Conservation (phyloP, 1,284 basidiomycete species). For the Tilletiopsis washingtonensis region DNA sequence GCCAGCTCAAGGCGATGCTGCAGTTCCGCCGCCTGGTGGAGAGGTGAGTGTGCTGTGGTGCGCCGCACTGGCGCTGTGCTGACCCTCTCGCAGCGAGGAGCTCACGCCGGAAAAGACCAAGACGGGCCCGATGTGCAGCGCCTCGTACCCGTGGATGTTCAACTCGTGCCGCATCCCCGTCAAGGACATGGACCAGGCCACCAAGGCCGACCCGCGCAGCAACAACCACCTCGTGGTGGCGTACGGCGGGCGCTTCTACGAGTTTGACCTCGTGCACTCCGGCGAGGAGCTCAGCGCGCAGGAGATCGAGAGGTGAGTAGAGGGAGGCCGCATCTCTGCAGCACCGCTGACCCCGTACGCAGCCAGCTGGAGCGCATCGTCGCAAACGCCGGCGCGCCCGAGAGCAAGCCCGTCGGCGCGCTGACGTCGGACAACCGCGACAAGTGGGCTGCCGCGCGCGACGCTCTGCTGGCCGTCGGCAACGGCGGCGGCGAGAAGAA, state of each 20-base stretch:
- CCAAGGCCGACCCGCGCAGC: conserved; percentile 65
- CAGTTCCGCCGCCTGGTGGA: conserved; percentile 41
- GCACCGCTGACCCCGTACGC: not conserved
- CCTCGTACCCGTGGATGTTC: conserved; percentile 96
- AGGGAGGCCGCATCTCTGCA: not conserved
- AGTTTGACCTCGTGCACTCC: conserved; percentile 54
- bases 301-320: conserved; percentile 63
- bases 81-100: too few species aligned
- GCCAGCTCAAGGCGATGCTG: conserved; percentile 42
- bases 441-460: conserved; percentile 68
- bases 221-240: conserved; percentile 86
- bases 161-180: conserved; percentile 79
- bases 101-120: conserved; percentile 86
- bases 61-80: conserved; percentile 53
- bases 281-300: conserved; percentile 62
- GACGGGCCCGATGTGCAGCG: conserved; percentile 78
- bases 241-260: conserved; percentile 87
- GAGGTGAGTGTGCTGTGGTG: too few species aligned
- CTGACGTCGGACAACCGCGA: conserved; percentile 85
- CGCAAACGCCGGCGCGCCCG: conserved; percentile 59
- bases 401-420: conserved; percentile 62
- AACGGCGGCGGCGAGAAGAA: conserved; percentile 58
- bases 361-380: conserved; percentile 76
- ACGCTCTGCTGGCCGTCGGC: conserved; percentile 57
- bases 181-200: conserved; percentile 72